A percentile compares a stretch with the other conserved stretches of the same genome.
Conservation (phyloP, 768 basidiomycete species). For the Mycena kentingensis region DNA sequence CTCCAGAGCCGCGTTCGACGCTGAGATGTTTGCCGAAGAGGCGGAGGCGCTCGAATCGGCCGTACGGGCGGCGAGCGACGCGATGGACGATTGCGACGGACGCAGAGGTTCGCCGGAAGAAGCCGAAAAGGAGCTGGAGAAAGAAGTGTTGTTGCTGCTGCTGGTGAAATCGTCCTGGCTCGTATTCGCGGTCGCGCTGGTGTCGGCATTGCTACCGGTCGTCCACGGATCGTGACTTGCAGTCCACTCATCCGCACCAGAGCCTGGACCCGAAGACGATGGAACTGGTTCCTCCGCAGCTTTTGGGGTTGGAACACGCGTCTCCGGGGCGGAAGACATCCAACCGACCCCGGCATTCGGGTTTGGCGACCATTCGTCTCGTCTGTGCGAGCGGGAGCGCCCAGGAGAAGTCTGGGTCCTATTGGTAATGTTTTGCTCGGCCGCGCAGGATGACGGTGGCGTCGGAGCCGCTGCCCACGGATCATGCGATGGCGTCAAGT, state of each 20-base stretch:
- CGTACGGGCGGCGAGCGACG: slow-evolving; percentile 19
- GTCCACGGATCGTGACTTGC: slow-evolving; percentile 16
- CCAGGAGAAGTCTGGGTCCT: neutral
- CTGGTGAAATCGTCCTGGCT: slow-evolving; percentile 7
- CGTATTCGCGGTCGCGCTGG: slow-evolving; percentile 11
- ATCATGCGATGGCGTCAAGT: slow-evolving; percentile 11
- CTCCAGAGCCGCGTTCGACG: too few species aligned
- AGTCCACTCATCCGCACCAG: slow-evolving; percentile 5
- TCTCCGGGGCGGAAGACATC: too few species aligned
- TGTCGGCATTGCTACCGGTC: neutral
- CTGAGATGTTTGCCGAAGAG: too few species aligned
- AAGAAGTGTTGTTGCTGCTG: too few species aligned
- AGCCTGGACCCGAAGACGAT: too few species aligned
- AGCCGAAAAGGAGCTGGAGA: too few species aligned
- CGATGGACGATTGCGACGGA: slow-evolving; percentile 18
- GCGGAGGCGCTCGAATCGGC: too few species aligned
- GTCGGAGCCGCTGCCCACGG: slow-evolving; percentile 3
- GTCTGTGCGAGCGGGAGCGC: neutral
- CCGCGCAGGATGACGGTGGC: neutral
- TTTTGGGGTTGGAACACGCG: too few species aligned
- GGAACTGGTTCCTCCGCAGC: too few species aligned
- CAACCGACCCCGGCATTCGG: too few species aligned
- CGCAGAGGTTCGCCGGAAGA: too few species aligned
- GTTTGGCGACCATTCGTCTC: too few species aligned
- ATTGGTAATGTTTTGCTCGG: neutral